Base-by-base conservation (phyloP, 1,284 basidiomycete genomes). In the Naganishia albida region DNA sequence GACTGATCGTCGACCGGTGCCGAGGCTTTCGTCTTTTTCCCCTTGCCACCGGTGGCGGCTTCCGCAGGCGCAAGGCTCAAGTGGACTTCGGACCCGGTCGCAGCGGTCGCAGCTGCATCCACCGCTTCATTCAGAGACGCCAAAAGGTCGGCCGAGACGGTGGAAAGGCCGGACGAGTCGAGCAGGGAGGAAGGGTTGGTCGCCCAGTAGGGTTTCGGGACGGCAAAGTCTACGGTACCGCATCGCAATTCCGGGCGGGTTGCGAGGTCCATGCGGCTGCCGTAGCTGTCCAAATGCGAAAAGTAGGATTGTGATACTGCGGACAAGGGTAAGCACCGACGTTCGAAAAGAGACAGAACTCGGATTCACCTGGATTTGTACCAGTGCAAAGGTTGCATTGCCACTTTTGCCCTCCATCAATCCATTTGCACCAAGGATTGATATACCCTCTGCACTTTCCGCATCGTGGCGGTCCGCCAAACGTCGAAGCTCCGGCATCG, bases 361-460 rank as follows among this genome's bases (percentile, higher is more conserved):
- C 16, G 26, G 43, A 71, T 82, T 69, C 67, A 93, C 93, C 93
- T 81, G 87, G 84, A 23, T 90, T 93, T 70, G 89, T 85, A 67
- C 87, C 85, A 8, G 83, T 81, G 78, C 96, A 99, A 4, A 99
- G 77, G 81, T 98, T 99, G 79, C 96, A 99, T 70, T 85, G 87
- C 91, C 93, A 99, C 70, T 84, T 86, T 68, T 85, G 85, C 2
- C 96, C 96, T 10, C 91, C 91, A 42, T 90, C 85, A 18, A 86
- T 82, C 85, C 91, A 99, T 38, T 83, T 83, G 74, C 89, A 93
- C 93, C 93, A 99, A 0, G 94, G 88, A 76, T 98, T 99, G 73
- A 99, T 85, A 78, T 99, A 99, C 0, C 85, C 91, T 70, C 92
- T 84, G 79, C 96, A 99, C 50, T 85, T 82, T 62, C 84, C 85